These are phyloP conservation scores for Diaporthe capsici DNA, from an alignment of 2,329 filamentous ascomycete genomes.

Conservation along the genomic window DNA sequence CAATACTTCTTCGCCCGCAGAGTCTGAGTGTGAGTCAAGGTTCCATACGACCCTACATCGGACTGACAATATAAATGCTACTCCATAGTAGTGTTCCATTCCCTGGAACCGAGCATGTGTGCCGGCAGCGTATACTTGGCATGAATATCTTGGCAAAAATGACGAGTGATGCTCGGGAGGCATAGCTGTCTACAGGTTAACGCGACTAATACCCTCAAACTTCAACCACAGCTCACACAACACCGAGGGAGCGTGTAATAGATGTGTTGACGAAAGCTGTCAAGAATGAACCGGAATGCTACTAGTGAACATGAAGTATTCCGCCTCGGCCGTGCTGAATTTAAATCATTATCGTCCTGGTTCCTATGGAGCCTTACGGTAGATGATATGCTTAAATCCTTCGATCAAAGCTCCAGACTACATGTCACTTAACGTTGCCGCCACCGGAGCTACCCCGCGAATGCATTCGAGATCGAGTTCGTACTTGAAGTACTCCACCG, in stretches of 20 bases:
- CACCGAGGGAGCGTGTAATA: not conserved
- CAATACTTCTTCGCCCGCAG: not conserved
- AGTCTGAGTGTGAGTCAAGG: not conserved
- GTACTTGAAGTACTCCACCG: not conserved
- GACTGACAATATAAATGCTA: not conserved
- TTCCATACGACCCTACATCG: not conserved
- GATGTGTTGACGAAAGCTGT: not conserved
- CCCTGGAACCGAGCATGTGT: not conserved
- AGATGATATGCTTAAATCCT: not conserved
- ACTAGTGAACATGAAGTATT: not conserved
- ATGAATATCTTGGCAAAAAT: not conserved
- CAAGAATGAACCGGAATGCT: not conserved
- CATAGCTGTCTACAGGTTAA: not conserved
- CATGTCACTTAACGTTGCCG: not conserved
- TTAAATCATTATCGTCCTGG: not conserved
- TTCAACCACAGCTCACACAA: not conserved
- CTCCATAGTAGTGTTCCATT: not conserved
- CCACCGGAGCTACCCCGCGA: not conserved
- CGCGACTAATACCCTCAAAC: not conserved
- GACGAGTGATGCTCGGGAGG: not conserved
- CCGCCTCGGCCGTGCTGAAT: not conserved
- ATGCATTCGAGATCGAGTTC: not conserved
- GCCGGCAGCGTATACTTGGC: constrained; percentile 1
- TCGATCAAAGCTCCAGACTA: not conserved
- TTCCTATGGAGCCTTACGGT: not conserved